These are phyloP conservation scores for Meripilus lineatus DNA, from an alignment of 1,284 basidiomycete species.

Conservation along the genomic window DNA sequence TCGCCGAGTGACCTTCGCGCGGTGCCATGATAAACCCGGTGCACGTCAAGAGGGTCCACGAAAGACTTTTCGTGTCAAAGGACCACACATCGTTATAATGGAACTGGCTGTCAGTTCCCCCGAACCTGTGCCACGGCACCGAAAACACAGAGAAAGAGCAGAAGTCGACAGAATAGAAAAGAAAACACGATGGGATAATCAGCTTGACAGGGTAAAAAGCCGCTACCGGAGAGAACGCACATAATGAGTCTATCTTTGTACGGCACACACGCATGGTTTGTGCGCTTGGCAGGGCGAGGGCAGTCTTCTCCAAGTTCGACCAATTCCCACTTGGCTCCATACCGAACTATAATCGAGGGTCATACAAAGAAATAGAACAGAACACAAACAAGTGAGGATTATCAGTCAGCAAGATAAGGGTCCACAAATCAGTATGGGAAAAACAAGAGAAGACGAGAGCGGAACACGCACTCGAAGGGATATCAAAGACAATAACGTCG, in stretches of 20 bases:
- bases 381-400: too few species aligned
- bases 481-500: constrained; percentile 84
- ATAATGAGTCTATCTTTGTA: constrained; percentile 76
- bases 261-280: constrained; percentile 83
- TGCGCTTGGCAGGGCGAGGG: constrained; percentile 74
- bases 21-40: constrained; percentile 92
- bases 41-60: constrained; percentile 85
- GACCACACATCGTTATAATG: constrained; percentile 97
- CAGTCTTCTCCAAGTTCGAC: constrained; percentile 52
- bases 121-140: constrained; percentile 56
- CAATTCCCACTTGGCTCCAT: constrained; percentile 1
- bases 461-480: constrained; percentile 35
- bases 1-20: constrained; percentile 88
- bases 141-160: neutral
- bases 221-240: too few species aligned
- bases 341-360: too few species aligned
- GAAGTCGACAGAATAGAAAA: too few species aligned
- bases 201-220: too few species aligned
- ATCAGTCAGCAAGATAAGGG: too few species aligned
- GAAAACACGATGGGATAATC: too few species aligned
- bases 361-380: too few species aligned
- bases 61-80: constrained; percentile 72
- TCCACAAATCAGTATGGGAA: too few species aligned
- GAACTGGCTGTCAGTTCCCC: constrained; percentile 90
- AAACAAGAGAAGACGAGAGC: neutral